Evolutionary conservation across 257 asterid genomes (phyloP).

Genomic region (Solanum okadae): DNA sequence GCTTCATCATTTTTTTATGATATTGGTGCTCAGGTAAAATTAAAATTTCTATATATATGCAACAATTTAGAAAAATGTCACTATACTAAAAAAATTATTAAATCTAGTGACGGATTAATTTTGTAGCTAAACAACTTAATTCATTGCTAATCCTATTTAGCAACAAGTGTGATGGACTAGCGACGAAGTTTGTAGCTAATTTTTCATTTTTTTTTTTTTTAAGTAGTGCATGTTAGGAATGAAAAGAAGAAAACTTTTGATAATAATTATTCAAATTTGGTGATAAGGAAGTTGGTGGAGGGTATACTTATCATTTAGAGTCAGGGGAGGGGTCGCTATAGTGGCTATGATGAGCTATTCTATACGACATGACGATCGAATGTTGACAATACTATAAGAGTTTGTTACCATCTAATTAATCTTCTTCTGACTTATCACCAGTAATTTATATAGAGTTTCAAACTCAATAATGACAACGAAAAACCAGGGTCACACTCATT

Average conservation of each 20-base stretch:
- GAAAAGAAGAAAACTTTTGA: background rate
- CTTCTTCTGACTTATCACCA: background rate
- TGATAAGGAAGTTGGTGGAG: background rate
- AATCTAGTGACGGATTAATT: no score
- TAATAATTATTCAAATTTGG: background rate
- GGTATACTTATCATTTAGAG: background rate
- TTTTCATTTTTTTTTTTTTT: no score
- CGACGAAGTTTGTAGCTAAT: no score
- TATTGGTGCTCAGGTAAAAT: slow-evolving; percentile 59
- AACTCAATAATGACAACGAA: background rate
- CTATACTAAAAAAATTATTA: no score
- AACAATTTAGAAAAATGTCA: background rate
- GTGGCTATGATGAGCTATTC: background rate
- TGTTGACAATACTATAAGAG: accelerated
- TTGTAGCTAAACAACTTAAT: no score
- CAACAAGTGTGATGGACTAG: accelerated
- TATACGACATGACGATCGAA: accelerated
- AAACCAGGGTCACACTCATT: background rate
- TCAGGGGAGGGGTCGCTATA: background rate
- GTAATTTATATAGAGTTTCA: background rate
- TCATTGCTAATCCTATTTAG: no score
- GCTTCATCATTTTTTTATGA: slow-evolving; percentile 66
- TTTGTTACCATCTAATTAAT: background rate
- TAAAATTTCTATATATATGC: background rate
- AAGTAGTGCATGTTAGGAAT: no score